Percentiles rank a stretch among this genome's conserved stretches.
phyloP scores from a whole-genome alignment of 2,329 filamentous ascomycete species.

The Dothiorella sarmentorum region DNA sequence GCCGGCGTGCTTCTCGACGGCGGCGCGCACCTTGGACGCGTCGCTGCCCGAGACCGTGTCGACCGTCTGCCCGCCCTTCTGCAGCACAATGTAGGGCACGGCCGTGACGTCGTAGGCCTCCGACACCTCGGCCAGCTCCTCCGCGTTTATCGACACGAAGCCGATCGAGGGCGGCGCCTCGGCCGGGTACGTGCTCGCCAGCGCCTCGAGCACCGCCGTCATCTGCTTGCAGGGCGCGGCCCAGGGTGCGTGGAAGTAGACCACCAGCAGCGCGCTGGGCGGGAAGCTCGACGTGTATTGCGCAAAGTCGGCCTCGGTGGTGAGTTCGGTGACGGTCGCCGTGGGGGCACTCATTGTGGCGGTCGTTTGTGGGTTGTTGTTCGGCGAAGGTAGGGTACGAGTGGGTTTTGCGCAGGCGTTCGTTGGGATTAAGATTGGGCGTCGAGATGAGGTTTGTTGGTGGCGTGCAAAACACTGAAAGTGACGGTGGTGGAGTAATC shows the following conservation, averaged over 20 bases:
- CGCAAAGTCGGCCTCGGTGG: constrained; percentile 69
- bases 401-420: not conserved
- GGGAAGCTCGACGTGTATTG: constrained; percentile 56
- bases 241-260: constrained; percentile 97
- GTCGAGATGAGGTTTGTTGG: not conserved
- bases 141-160: constrained; percentile 90
- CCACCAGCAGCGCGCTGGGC: constrained; percentile 68
- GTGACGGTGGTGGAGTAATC: constrained; percentile 7
- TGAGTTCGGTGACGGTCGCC: constrained; percentile 68
- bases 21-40: constrained; percentile 75
- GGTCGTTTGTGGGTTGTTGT: not conserved
- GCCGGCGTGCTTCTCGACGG: constrained; percentile 78
- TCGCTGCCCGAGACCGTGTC: constrained; percentile 89
- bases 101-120: constrained; percentile 93
- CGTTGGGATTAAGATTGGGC: not conserved
- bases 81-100: constrained; percentile 85
- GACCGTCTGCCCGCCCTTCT: constrained; percentile 70
- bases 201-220: constrained; percentile 77
- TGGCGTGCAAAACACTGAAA: constrained; percentile 8
- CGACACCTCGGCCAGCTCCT: constrained; percentile 87
- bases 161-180: constrained; percentile 63
- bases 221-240: constrained; percentile 94
- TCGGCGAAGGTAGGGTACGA: not conserved
- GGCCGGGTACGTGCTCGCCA: constrained; percentile 80
- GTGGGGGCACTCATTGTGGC: constrained; percentile 23